A percentile compares a stretch with the other conserved stretches of the same genome.
Conservation (phyloP, 305 asterid genomes). For the Petunia hybrid region DNA sequence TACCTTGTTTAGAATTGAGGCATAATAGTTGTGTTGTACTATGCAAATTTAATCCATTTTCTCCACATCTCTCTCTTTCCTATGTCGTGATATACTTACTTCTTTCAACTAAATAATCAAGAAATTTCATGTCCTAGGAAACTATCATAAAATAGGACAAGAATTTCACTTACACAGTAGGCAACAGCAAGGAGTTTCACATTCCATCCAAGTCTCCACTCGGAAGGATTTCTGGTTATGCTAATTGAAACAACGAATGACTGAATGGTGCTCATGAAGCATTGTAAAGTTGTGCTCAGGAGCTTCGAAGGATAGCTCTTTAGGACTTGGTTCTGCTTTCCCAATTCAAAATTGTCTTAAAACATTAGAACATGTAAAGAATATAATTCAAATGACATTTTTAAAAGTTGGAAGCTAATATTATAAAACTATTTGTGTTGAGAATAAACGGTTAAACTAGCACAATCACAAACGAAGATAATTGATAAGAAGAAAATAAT, state of each 20-base stretch:
- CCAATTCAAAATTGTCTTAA: too few relatives aligned
- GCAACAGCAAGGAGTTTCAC: slow-evolving; percentile 69
- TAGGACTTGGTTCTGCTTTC: slow-evolving; percentile 57
- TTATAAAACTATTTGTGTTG: too few relatives aligned
- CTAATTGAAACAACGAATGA: slow-evolving; percentile 67
- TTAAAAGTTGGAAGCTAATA: too few relatives aligned
- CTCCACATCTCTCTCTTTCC: too few relatives aligned
- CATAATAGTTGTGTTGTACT: too few relatives aligned
- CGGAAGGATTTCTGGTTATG: slow-evolving; percentile 66
- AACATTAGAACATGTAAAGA: too few relatives aligned
- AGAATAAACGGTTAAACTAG: too few relatives aligned
- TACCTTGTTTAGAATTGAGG: too few relatives aligned
- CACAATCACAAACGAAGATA: too few relatives aligned
- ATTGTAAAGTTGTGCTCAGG: slow-evolving; percentile 71
- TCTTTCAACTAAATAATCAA: background rate
- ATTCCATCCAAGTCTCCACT: slow-evolving; percentile 84
- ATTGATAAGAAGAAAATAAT: too few relatives aligned
- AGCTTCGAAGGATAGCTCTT: slow-evolving; percentile 80
- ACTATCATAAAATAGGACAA: background rate
- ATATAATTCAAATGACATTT: too few relatives aligned
- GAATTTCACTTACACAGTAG: slow-evolving; percentile 72
- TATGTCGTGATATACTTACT: background rate
- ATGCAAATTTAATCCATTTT: too few relatives aligned
- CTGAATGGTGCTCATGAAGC: slow-evolving; percentile 76
- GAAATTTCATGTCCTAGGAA: background rate